Conservation (phyloP, 306 rosid species). For the Fragaria vesca region DNA sequence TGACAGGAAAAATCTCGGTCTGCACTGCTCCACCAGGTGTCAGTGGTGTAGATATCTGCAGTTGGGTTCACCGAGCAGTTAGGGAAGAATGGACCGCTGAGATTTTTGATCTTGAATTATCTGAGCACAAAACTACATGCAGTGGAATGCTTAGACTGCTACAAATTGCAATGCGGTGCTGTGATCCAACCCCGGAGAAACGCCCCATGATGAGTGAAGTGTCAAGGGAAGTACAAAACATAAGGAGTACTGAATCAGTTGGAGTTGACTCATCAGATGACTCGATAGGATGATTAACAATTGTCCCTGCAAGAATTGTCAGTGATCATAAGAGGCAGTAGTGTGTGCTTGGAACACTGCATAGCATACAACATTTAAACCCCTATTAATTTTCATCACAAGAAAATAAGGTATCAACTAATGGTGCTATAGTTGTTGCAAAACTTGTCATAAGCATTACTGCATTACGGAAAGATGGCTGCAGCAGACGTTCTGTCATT, state of each 20-base stretch:
- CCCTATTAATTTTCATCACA: not conserved
- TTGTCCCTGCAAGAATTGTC: not conserved
- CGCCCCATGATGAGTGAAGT: constrained; percentile 70
- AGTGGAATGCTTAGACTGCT: constrained; percentile 71
- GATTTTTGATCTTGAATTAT: constrained; percentile 66
- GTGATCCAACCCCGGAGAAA: constrained; percentile 52
- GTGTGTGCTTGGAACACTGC: not conserved
- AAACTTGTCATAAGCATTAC: not conserved
- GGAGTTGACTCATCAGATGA: constrained; percentile 47
- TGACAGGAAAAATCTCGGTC: constrained; percentile 59
- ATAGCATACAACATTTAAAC: not conserved
- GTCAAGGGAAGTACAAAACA: constrained; percentile 53
- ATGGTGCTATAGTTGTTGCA: not conserved
- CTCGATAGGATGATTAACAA: constrained; percentile 49
- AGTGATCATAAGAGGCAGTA: not conserved
- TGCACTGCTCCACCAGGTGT: constrained; percentile 53
- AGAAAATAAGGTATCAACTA: not conserved
- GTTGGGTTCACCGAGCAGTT: constrained; percentile 74
- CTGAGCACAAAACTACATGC: constrained; percentile 35
- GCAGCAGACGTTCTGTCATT: not conserved
- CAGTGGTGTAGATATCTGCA: constrained; percentile 51
- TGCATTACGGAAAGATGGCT: not conserved
- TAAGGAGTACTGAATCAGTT: constrained; percentile 26
- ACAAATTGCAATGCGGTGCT: constrained; percentile 66
- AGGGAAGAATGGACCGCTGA: constrained; percentile 94